A percentile compares a stretch with the other conserved stretches of the same genome.
phyloP scores from a whole-genome alignment of 495 filamentous ascomycete species.

The Thozetella sp. region DNA sequence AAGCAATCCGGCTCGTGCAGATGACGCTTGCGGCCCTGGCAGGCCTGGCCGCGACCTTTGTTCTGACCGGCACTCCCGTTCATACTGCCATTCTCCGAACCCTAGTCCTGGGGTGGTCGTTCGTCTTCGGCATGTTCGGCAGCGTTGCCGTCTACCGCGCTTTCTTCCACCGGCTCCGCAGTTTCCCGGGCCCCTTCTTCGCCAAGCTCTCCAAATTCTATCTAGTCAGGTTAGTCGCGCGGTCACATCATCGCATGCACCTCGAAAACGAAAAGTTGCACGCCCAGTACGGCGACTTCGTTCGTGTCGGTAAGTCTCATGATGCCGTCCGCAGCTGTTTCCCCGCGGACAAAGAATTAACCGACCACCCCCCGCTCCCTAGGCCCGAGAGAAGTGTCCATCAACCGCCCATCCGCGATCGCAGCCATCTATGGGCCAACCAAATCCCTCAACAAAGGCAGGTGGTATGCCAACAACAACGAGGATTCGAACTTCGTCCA shows the following conservation, averaged over 20 bases:
- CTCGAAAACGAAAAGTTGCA: no score
- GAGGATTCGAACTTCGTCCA: conserved; percentile 19
- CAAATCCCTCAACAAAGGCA: conserved; percentile 29
- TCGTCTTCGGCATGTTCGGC: background rate
- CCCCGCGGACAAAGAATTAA: background rate
- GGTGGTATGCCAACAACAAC: conserved; percentile 32
- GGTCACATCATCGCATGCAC: no score
- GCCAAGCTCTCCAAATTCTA: conserved; percentile 23
- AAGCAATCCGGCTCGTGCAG: conserved; percentile 1
- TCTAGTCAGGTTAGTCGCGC: conserved; percentile 14
- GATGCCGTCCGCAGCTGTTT: no score
- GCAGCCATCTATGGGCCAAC: conserved; percentile 29
- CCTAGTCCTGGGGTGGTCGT: background rate
- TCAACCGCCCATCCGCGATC: conserved; percentile 31
- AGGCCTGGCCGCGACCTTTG: background rate
- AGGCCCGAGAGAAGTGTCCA: conserved; percentile 34
- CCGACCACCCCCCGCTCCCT: no score
- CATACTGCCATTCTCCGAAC: background rate
- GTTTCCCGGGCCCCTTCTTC: conserved; percentile 43
- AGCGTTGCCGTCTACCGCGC: conserved; percentile 47
- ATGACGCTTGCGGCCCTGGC: background rate
- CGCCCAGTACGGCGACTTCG: no score
- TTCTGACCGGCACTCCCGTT: no score
- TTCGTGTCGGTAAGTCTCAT: no score
- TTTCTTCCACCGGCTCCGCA: conserved; percentile 45